Conservation (phyloP, 108 stramenopile genomes). For the Epithemia pelagica region DNA sequence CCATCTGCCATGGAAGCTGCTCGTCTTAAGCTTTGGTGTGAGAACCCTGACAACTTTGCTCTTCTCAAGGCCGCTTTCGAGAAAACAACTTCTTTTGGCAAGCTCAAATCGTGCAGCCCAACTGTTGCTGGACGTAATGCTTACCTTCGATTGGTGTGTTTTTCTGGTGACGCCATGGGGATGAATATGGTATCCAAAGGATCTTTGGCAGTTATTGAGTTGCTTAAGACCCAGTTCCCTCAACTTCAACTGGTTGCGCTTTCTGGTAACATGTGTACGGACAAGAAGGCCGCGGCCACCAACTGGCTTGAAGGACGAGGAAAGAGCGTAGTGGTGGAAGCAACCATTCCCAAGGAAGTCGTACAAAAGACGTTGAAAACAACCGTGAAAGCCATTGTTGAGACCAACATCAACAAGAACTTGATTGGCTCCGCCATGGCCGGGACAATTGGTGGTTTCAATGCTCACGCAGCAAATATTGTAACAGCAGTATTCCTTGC, state of each 20-base stretch:
- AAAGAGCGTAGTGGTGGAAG: conserved; percentile 94
- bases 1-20: conserved; percentile 85
- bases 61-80: conserved; percentile 88
- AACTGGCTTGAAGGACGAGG: conserved; percentile 99
- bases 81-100: conserved; percentile 95
- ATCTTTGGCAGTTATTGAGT: conserved; percentile 80
- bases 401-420: conserved; percentile 93
- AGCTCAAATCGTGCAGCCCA: conserved; percentile 61
- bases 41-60: conserved; percentile 74
- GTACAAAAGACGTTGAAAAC: conserved; percentile 91
- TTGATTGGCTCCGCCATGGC: conserved; percentile 98
- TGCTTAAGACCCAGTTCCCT: conserved; percentile 66
- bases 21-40: conserved; percentile 80
- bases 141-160: conserved; percentile 90
- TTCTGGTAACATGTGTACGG: conserved; percentile 97
- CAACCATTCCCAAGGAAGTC: conserved; percentile 75
- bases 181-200: conserved; percentile 99
- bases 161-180: conserved; percentile 98
- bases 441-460: conserved; percentile 93
- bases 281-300: conserved; percentile 97
- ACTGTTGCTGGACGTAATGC: conserved; percentile 94
- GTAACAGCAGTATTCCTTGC: conserved; percentile 98
- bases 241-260: conserved; percentile 80
- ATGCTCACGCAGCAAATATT: conserved; percentile 97
- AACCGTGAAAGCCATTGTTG: conserved; percentile 83